Percentiles rank a stretch among this genome's conserved stretches.
phyloP scores from a whole-genome alignment of 2,329 filamentous ascomycete genomes.

The Fusarium setosum region DNA sequence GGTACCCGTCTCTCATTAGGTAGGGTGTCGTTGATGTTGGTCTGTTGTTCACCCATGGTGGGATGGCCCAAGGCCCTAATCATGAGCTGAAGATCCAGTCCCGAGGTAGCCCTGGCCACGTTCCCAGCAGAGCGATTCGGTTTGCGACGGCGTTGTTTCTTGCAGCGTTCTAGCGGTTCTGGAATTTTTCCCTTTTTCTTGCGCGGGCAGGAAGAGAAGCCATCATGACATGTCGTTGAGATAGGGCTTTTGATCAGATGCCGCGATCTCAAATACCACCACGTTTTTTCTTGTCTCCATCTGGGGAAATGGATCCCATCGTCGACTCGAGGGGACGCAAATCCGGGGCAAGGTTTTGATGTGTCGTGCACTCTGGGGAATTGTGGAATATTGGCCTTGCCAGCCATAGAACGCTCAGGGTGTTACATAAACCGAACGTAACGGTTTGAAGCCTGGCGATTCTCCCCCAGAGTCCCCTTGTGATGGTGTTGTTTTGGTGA shows the following conservation, averaged over 20 bases:
- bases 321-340: not conserved
- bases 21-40: not conserved
- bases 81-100: constrained; percentile 36
- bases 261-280: not conserved
- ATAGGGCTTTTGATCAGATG: not conserved
- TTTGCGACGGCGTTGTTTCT: not conserved
- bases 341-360: constrained; percentile 14
- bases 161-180: not conserved
- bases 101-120: constrained; percentile 8
- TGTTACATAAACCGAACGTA: constrained; percentile 43
- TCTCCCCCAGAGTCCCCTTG: not conserved
- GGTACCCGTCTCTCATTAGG: constrained; percentile 6
- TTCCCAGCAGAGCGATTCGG: constrained; percentile 1
- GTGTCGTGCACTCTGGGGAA: constrained; percentile 33
- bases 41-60: constrained; percentile 21
- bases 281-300: not conserved
- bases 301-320: constrained; percentile 28
- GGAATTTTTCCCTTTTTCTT: too few relatives aligned
- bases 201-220: too few relatives aligned
- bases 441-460: constrained; percentile 18
- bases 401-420: constrained; percentile 35
- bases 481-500: not conserved
- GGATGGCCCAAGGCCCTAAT: constrained; percentile 23
- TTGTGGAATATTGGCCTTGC: constrained; percentile 19
- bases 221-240: constrained; percentile 4